phyloP scores from a whole-genome alignment of 2,329 filamentous ascomycete species.

The Ustulina deusta region DNA sequence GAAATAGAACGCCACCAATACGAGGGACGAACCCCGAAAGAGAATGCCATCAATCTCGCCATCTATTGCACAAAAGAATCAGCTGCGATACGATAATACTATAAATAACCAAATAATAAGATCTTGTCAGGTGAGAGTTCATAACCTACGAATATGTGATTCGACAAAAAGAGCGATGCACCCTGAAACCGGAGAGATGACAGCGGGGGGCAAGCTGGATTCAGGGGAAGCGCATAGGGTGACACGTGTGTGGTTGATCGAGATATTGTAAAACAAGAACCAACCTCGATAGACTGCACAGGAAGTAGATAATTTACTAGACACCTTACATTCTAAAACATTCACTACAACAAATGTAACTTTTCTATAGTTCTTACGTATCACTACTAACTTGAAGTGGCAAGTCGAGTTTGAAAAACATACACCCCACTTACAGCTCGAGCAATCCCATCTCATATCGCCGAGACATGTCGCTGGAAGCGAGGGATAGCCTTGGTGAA shows the following conservation, averaged over 20 bases:
- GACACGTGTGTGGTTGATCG: background rate
- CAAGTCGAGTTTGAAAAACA: background rate
- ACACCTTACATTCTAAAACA: background rate
- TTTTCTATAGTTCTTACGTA: background rate
- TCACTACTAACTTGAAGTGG: background rate
- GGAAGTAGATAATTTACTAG: background rate
- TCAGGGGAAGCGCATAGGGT: background rate
- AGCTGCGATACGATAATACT: background rate
- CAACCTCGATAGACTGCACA: background rate
- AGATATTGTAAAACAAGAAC: background rate
- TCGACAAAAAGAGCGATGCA: background rate
- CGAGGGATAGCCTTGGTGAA: constrained; percentile 54
- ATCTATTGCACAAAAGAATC: background rate
- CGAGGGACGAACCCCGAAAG: background rate
- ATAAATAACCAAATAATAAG: background rate
- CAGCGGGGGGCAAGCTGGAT: background rate
- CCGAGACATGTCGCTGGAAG: constrained; percentile 46
- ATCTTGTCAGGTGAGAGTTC: background rate
- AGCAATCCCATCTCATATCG: constrained; percentile 38
- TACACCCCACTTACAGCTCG: background rate
- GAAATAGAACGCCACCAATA: background rate
- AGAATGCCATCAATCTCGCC: background rate
- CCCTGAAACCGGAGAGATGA: background rate
- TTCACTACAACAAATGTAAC: background rate
- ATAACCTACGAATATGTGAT: background rate